Evolutionary conservation across 495 filamentous ascomycete species (phyloP), one percentile per base, ranked within the genome.

Genomic region (Aspergillus diversus): DNA sequence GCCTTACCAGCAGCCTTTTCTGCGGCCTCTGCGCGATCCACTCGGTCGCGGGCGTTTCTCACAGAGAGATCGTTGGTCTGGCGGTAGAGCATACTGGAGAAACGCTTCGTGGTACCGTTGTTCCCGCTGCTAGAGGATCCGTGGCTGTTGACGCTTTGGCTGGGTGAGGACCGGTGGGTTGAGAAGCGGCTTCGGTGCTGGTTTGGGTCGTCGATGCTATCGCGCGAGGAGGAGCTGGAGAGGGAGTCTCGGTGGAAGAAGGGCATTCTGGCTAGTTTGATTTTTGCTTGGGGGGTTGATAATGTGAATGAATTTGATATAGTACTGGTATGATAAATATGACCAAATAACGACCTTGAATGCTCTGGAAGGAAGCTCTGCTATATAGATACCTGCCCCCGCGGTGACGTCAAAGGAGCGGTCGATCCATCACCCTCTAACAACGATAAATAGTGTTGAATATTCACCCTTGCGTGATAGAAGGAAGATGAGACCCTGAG

Each of bases 1-100:
- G 87, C 88, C 5, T 80, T 75, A 56, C 89, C 87, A 5, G 88
- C 88, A 13, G 86, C 84, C 0, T 72, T 62, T 67, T 90, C 87
- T 33, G 87, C 87, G 2, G 47, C 11, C 21, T 62, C 60, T 16
- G 60, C 60, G 15, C 71, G 69, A 68, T 84, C 72, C 37, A 90
- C 82, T 33, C 81, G 79, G 64, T 88, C 83, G 12, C 81, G 78
- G 1, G 87, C 87, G 12, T 80, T 74, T 33, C 77, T 52, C 63
- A 90, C 89, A 53, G 76, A 81, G 0, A 85, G 82, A 70, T 90
- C 87, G 61, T 87, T 77, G 15, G 80, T 72, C 27, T 70, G 54
- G 7, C 33, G 42, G 21, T 35, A 33, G 48, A 66, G 55, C 49
- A 61, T 11, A 15, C 32, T 70, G 60, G 79, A 79, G 62, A 81